phyloP scores from a whole-genome alignment of 768 basidiomycete genomes.

The Mycena metata region DNA sequence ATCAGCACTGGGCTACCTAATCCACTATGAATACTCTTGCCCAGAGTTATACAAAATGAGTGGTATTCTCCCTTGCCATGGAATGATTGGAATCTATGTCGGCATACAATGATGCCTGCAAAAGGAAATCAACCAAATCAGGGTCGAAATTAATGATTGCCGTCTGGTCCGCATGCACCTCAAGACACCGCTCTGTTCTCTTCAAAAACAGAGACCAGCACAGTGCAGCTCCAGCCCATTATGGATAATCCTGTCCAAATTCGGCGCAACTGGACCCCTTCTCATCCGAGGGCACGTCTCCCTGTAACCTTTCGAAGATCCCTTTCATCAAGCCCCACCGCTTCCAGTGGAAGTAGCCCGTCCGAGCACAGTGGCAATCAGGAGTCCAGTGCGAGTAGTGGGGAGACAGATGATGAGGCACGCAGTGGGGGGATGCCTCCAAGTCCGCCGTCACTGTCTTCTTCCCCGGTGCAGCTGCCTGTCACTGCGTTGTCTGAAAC shows the following conservation, averaged over 20 bases:
- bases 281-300: background rate
- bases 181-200: background rate
- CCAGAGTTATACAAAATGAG: no score
- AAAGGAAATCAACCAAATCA: background rate
- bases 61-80: no score
- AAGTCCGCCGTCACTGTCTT: no score
- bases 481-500: background rate
- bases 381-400: background rate
- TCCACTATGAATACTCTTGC: no score
- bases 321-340: no score
- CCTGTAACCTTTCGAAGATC: background rate
- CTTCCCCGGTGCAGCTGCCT: background rate
- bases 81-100: no score
- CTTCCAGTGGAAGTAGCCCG: constrained; percentile 1
- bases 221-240: background rate
- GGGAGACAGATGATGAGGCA: background rate
- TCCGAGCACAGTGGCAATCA: background rate
- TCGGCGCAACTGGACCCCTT: background rate
- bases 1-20: no score
- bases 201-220: no score
- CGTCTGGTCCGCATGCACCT: background rate
- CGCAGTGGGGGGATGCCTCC: no score
- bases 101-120: constrained; percentile 1
- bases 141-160: background rate
- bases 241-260: background rate